Evolutionary conservation across 1,284 basidiomycete species (phyloP), one percentile per base, ranked within the genome.

Genomic region (Ceratobasidium theobromae): DNA sequence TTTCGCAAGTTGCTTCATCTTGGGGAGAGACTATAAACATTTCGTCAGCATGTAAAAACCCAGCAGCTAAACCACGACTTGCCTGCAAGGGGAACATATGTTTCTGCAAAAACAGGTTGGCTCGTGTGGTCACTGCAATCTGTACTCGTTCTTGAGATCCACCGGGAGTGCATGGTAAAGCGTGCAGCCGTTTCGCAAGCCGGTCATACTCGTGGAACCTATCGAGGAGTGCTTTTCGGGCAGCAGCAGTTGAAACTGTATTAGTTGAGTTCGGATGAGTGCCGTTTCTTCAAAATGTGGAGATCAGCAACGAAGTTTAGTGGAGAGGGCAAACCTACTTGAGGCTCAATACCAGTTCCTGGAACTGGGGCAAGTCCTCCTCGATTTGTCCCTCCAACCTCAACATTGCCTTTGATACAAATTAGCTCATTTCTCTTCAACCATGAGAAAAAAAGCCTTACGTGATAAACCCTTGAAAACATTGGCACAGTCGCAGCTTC

Each of bases 191-290:
- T 74, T 95, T 96, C 0, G 93, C 84, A 3, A 98, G 78, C 48
- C 86, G 84, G 72, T 99, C 96, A 76, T 98, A 98, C 66, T 90
- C 86, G 5, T 87, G 82, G 75, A 97, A 94, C 1, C 89, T 84
- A 51, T 91, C 87, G 6, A 97, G 76, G 9, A 98, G 82, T 16
- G 86, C 85, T 73, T 93, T 95, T 66, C 94, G 84, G 0, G 85
- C 82, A 1, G 81, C 80, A 9, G 87, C 80, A 1, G 88, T 57
- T 68, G 57, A 82, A 12, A 84, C 9, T 21, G 23, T 45, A 49
- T 81, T 1, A 85, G 86, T 54, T 81, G 82, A 69, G 82, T 82
- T 60, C 16, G 49, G 51, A 12, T 60, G 57, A 12, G 30, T 48
- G n/a, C 57, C 57, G 21, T 12, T 60, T 25, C 57, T 60, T n/a